These are phyloP conservation scores for Blastobotrys malaysiensis DNA, from an alignment of 1,139 yeast species.

Conservation along the genomic window DNA sequence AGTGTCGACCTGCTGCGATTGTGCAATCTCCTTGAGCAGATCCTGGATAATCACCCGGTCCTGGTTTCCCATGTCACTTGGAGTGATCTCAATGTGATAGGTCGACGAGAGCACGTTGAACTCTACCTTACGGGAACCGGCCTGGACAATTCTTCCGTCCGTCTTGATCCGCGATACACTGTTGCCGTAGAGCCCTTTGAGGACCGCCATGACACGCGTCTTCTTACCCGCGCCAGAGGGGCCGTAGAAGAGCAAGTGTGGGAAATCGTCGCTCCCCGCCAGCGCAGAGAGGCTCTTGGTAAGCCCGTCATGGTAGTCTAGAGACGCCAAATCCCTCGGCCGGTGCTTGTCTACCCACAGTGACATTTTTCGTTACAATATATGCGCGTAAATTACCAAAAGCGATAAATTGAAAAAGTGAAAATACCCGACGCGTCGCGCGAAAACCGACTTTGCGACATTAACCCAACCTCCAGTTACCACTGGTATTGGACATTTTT, in stretches of 20 bases:
- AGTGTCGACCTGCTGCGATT: conserved; percentile 87
- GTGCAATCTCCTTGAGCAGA: conserved; percentile 87
- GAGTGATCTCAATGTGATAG: conserved; percentile 90
- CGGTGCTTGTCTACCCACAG: conserved; percentile 96
- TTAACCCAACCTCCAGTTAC: too few species aligned
- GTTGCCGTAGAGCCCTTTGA: conserved; percentile 75
- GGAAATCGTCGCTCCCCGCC: conserved; percentile 70
- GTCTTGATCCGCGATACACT: conserved; percentile 81
- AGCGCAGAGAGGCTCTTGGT: conserved; percentile 60
- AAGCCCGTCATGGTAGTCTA: conserved; percentile 63
- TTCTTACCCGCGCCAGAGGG: conserved; percentile 98
- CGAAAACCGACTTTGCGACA: neutral
- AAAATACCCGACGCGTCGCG: neutral
- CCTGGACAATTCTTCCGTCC: conserved; percentile 78
- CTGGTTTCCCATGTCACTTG: conserved; percentile 93
- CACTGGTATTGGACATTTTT: too few species aligned
- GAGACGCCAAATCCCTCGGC: conserved; percentile 59
- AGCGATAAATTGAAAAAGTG: neutral
- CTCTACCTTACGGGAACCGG: conserved; percentile 72
- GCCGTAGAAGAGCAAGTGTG: conserved; percentile 87
- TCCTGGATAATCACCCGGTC: conserved; percentile 95
- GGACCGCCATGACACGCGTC: conserved; percentile 79
- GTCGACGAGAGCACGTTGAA: conserved; percentile 88
- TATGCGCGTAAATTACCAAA: neutral
- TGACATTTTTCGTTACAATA: conserved; percentile 50